Evolutionary conservation across 306 rosid genomes (phyloP).

Genomic region (Purshia tridentata): DNA sequence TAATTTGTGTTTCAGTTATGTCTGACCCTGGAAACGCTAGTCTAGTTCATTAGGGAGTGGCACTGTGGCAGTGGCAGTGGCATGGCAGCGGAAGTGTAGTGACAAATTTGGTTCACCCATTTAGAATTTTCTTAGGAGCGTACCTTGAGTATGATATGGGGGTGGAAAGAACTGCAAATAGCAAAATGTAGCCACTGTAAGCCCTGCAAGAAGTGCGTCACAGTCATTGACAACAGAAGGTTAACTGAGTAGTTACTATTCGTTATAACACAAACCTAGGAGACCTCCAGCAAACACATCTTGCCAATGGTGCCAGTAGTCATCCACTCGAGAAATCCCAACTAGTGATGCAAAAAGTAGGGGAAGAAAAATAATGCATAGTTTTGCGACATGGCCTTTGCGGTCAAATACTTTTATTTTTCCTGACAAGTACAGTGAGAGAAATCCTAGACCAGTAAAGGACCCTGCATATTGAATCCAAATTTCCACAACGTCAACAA

Average conservation of each 20-base stretch:
- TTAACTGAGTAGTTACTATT: constrained; percentile 12
- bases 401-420: constrained; percentile 71
- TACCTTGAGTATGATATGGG: constrained; percentile 82
- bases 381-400: constrained; percentile 71
- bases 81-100: no score
- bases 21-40: no score
- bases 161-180: constrained; percentile 90
- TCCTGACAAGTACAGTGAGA: constrained; percentile 76
- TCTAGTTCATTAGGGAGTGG: no score
- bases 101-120: not conserved
- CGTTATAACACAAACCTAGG: constrained; percentile 50
- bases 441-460: constrained; percentile 79
- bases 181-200: constrained; percentile 67
- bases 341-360: constrained; percentile 85
- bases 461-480: constrained; percentile 68
- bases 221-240: constrained; percentile 18
- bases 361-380: constrained; percentile 70
- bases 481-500: constrained; percentile 20
- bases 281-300: constrained; percentile 90
- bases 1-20: not conserved
- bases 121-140: constrained; percentile 22
- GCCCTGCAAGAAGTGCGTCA: constrained; percentile 49
- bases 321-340: constrained; percentile 79
- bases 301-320: constrained; percentile 97
- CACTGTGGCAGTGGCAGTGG: no score